Base-by-base conservation (phyloP, 2,329 filamentous ascomycete genomes). In the Ophiobolus disseminans region DNA sequence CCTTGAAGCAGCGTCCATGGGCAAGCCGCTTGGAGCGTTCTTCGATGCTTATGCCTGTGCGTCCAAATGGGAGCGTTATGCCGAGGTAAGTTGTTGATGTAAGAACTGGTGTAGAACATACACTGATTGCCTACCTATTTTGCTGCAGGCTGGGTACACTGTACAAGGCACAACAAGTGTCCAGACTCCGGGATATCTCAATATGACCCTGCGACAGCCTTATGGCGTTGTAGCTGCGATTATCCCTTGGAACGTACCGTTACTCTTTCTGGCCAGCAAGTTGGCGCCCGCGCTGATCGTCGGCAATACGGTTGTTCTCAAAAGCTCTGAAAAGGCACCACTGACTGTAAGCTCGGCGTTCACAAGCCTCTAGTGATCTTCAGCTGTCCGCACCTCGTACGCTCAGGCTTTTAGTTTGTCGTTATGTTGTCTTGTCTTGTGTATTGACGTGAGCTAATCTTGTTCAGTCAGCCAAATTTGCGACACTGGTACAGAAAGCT, bases 1-100 rank as follows among this genome's bases (percentile, higher is more conserved):
- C 8, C 89, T 87, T 73, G 93, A 93, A 74, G 91, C 89, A 13
- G 80, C 91, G 37, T 89, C 92, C 74, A 90, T 93, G 79, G 90
- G 90, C 69, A 92, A 92, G 81, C 92, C 89, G 0, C 85, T 92
- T 67, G 86, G 86, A 39, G 87, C 90, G 69, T 89, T 89, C 44
- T 86, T 82, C 73, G 90, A 90, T 38, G 90, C 91, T 66, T 88
- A 91, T 21, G 81, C 91, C 31, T 82, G 88, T 58, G 90, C 90
- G 30, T 78, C 91, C 45, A 89, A 91, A 76, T 90, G 91, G 34
- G 89, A 90, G 86, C 45, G 87, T 87, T 13, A 88, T 88, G 70
- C 83, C 88, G 73, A 80, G 90, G n/a, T n/a, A n/a, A n/a, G n/a
- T n/a, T n/a, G n/a, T n/a, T n/a, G n/a, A n/a, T n/a, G n/a, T n/a